phyloP scores from a whole-genome alignment of 495 filamentous ascomycete species.

The Penicillium antarcticum region DNA sequence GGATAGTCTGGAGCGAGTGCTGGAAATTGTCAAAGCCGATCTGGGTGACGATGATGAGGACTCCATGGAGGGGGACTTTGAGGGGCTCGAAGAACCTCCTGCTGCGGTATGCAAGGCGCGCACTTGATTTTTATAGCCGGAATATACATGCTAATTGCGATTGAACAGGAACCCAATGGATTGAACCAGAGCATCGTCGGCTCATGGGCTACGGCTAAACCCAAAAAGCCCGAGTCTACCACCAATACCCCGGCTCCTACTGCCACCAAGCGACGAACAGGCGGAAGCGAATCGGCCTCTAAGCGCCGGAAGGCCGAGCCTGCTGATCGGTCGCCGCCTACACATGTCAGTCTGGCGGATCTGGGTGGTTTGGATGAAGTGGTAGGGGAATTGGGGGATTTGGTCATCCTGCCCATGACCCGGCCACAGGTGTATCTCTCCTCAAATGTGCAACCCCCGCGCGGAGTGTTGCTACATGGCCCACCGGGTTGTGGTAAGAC shows the following conservation, averaged over 20 bases:
- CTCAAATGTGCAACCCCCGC: conserved; percentile 65
- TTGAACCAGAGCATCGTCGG: conserved; percentile 74
- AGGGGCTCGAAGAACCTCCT: conserved; percentile 52
- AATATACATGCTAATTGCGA: neutral
- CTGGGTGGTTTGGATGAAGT: conserved; percentile 84
- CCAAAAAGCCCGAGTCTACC: conserved; percentile 31
- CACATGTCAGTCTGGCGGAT: conserved; percentile 71
- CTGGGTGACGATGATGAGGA: conserved; percentile 50
- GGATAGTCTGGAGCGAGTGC: conserved; percentile 80
- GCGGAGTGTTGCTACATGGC: conserved; percentile 88
- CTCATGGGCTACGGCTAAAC: conserved; percentile 58
- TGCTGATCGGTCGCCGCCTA: conserved; percentile 68
- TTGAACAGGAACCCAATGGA: conserved; percentile 56
- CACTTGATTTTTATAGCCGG: too few relatives aligned
- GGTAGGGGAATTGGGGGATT: conserved; percentile 70
- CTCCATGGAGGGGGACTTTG: conserved; percentile 61
- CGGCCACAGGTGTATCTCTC: conserved; percentile 61
- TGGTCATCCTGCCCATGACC: conserved; percentile 79
- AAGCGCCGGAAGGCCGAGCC: conserved; percentile 63
- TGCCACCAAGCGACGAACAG: conserved; percentile 47
- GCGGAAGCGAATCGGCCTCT: conserved; percentile 64
- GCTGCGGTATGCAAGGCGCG: conserved; percentile 24
- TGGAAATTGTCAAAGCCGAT: conserved; percentile 71
- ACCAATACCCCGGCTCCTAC: conserved; percentile 19
- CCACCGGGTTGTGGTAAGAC: conserved; percentile 96